Percentiles rank a stretch among this genome's conserved stretches.
Conservation (phyloP, 2,329 filamentous ascomycete species). For the Colletotrichum gigasporum region DNA sequence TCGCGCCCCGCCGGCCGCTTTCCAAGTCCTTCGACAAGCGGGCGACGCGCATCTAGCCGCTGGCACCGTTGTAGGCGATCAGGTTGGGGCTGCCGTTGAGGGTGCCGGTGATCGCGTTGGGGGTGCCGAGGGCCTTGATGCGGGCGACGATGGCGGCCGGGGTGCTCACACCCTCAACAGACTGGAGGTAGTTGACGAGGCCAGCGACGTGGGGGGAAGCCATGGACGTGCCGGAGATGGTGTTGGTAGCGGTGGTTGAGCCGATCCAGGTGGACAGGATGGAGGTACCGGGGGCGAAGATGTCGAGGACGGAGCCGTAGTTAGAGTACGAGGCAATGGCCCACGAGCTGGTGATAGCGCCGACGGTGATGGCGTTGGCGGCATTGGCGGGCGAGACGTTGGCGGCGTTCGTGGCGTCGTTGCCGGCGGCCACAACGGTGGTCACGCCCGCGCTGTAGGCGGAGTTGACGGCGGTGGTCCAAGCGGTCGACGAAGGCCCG, state of each 20-base stretch:
- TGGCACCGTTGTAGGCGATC: conserved; percentile 57
- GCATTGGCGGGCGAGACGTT: conserved; percentile 59
- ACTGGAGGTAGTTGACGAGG: conserved; percentile 65
- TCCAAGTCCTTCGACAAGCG: background rate
- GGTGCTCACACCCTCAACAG: conserved; percentile 48
- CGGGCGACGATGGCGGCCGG: conserved; percentile 52
- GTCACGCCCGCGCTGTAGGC: conserved; percentile 59
- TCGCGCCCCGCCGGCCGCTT: background rate
- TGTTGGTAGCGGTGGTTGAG: conserved; percentile 49
- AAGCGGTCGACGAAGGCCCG: conserved; percentile 47
- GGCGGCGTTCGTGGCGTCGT: conserved; percentile 46
- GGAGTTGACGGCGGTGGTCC: conserved; percentile 59
- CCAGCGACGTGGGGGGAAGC: conserved; percentile 69
- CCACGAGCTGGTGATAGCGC: conserved; percentile 53
- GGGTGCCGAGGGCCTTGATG: conserved; percentile 52
- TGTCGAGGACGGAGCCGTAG: conserved; percentile 57
- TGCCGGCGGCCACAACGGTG: conserved; percentile 65
- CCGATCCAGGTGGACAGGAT: conserved; percentile 59
- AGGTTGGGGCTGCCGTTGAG: conserved; percentile 51
- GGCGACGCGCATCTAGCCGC: conserved; percentile 9
- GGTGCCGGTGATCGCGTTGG: conserved; percentile 45
- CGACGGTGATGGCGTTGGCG: conserved; percentile 60
- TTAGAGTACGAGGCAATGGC: conserved; percentile 57
- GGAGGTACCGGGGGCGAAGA: conserved; percentile 60
- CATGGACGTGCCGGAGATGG: conserved; percentile 70